Conservation (phyloP, 371 early-diverging fungal genomes). For the Apophysomyces variabilis region DNA sequence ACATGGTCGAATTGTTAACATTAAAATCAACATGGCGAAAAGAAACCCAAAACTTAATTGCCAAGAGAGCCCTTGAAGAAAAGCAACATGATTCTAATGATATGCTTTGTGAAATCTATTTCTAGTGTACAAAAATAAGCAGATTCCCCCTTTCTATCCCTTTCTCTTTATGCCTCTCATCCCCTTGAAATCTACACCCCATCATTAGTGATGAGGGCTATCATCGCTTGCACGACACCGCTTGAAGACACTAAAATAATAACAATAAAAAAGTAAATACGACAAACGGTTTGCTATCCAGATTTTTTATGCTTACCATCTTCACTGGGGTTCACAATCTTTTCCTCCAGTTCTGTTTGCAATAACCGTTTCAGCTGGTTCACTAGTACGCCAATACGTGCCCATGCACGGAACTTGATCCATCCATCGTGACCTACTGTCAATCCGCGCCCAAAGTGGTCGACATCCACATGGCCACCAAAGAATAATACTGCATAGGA, state of each 20-base stretch:
- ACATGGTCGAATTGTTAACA: conserved; percentile 51
- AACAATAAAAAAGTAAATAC: conserved; percentile 2
- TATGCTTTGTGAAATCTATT: conserved; percentile 9
- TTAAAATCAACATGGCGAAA: conserved; percentile 52
- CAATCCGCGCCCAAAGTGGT: conserved; percentile 69
- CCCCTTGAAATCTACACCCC: conserved; percentile 40
- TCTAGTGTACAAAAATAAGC: conserved; percentile 10
- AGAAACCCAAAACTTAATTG: conserved; percentile 48
- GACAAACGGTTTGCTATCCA: conserved; percentile 1
- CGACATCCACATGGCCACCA: conserved; percentile 72
- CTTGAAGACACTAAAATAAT: conserved; percentile 39
- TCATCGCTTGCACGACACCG: conserved; percentile 58
- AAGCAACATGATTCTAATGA: conserved; percentile 17
- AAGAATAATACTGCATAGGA: conserved; percentile 76
- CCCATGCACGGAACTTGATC: conserved; percentile 77
- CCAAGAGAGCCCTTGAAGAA: conserved; percentile 29
- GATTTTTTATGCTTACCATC: conserved; percentile 41
- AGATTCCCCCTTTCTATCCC: not conserved
- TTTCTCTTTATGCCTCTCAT: not conserved
- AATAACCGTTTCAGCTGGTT: conserved; percentile 74
- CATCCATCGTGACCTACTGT: conserved; percentile 61
- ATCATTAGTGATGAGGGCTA: conserved; percentile 58
- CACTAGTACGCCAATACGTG: conserved; percentile 79
- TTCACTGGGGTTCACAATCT: conserved; percentile 71
- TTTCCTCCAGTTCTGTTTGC: conserved; percentile 67